Evolutionary conservation across 805 yeast species (phyloP), one percentile per base, ranked within the genome.

Genomic region (Lipomyces oligophaga): DNA sequence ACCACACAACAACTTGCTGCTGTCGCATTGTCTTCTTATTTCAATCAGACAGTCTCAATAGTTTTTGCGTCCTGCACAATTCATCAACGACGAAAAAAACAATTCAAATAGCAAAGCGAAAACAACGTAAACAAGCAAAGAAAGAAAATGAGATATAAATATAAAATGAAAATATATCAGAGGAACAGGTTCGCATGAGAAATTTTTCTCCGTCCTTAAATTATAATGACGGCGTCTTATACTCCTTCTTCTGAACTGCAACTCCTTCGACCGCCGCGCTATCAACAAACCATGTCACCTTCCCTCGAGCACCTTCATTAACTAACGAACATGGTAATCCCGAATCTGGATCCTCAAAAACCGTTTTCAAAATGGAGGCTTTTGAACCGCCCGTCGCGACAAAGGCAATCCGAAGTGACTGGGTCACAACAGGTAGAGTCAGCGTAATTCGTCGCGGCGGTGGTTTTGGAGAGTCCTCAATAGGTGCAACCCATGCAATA

Each of bases 251-350:
- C 41, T 46, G 55, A 11, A 46, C 52, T 15, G 54, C 45, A n/a
- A 48, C 61, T 6, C 56, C 60, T 38, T 48, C 38, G 28, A 57
- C 55, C 1, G 60, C 59, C 86, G 77, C 45, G 4, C 50, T 85
- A 65, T 90, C 98, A 28, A 90, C 97, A 71, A 90, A 90, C 98
- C 98, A 90, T 5, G 89, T 79, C 4, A 90, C 96, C 67, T 84
- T 83, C 13, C 97, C 97, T 1, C 95, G 96, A n/a, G 96, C 95
- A 25, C 85, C 85, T 67, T 88, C 97, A 63, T 89, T 89, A 45
- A 90, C 96, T 48, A 90, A 83, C 50, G 93, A 81, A 52, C 93
- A 84, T 30, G 98, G 98, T 49, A 90, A 75, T 1, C 96, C 96
- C 71, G 88, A 88, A 63, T 93, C 97, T 2, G 97, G 97, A 63